phyloP scores from a whole-genome alignment of 176 grass and related monocot species.

The Aegilops speltoides region DNA sequence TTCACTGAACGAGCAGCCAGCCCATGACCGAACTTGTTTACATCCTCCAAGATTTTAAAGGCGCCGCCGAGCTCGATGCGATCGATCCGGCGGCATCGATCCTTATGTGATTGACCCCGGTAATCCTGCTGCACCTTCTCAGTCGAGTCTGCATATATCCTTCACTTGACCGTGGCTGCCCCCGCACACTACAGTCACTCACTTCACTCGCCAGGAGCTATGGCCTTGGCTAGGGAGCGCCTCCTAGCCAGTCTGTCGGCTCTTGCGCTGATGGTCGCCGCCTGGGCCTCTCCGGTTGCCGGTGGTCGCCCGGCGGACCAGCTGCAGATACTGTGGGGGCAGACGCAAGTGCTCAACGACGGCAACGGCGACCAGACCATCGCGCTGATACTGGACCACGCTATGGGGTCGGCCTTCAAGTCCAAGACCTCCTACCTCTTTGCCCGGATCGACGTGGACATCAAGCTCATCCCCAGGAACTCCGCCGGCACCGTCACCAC shows the following conservation, averaged over 20 bases:
- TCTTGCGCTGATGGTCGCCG: slow-evolving; percentile 3
- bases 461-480: slow-evolving; percentile 66
- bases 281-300: background rate
- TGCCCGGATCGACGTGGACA: slow-evolving; percentile 49
- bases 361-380: slow-evolving; percentile 32
- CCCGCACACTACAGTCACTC: background rate
- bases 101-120: slow-evolving; percentile 26
- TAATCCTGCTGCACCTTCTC: slow-evolving; percentile 3
- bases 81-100: slow-evolving; percentile 10
- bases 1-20: slow-evolving; percentile 23
- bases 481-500: slow-evolving; percentile 80
- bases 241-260: slow-evolving; percentile 32
- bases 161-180: slow-evolving; percentile 32
- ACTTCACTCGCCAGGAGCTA: slow-evolving; percentile 22
- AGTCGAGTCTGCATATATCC: slow-evolving; percentile 20
- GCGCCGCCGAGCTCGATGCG: slow-evolving; percentile 23
- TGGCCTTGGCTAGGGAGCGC: slow-evolving; percentile 20
- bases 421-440: slow-evolving; percentile 63
- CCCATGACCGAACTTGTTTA: slow-evolving; percentile 20
- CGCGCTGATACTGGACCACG: slow-evolving; percentile 29
- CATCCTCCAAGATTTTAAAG: slow-evolving; percentile 2
- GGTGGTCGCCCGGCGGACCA: slow-evolving; percentile 5
- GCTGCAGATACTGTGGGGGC: slow-evolving; percentile 42
- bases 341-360: slow-evolving; percentile 21
- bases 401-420: slow-evolving; percentile 43